Percentiles rank a stretch among this genome's conserved stretches.
These are phyloP conservation scores for Tuber melanosporum DNA, from an alignment of 495 filamentous ascomycete species.

Conservation along the genomic window DNA sequence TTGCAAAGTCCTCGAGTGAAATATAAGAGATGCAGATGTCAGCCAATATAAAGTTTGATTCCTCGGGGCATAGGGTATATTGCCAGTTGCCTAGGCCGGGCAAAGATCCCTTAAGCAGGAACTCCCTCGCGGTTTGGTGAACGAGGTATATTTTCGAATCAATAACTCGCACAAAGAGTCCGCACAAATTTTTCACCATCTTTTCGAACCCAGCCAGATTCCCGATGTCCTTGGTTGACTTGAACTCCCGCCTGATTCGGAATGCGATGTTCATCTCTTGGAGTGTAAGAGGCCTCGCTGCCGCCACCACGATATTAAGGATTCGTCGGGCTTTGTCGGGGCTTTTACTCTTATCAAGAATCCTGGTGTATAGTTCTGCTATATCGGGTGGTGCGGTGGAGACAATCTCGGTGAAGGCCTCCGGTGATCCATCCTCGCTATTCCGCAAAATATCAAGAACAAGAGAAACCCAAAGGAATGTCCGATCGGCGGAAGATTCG, in stretches of 20 bases:
- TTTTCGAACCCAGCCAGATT: no score
- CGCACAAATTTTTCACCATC: constrained; percentile 43
- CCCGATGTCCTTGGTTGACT: constrained; percentile 38
- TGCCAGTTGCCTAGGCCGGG: constrained; percentile 5
- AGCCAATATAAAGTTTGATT: constrained; percentile 17
- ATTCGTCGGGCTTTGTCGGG: no score
- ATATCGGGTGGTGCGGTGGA: no score
- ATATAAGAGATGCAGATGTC: constrained; percentile 20
- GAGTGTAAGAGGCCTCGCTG: constrained; percentile 15
- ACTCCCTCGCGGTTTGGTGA: constrained; percentile 22
- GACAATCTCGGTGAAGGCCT: no score
- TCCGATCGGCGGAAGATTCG: constrained; percentile 35
- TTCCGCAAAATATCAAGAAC: no score
- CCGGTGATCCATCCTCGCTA: no score
- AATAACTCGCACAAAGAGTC: constrained; percentile 45
- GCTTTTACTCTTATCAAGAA: no score
- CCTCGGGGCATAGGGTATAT: constrained; percentile 1
- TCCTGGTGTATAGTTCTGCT: no score
- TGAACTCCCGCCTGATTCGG: constrained; percentile 35
- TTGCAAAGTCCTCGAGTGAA: constrained; percentile 12
- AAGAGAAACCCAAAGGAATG: no score
- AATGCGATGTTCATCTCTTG: constrained; percentile 47
- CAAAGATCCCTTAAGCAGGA: constrained; percentile 4
- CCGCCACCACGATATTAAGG: no score
- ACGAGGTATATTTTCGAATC: constrained; percentile 42